These are phyloP conservation scores for Dichomitus squalens DNA, from an alignment of 1,284 basidiomycete genomes.

Conservation along the genomic window DNA sequence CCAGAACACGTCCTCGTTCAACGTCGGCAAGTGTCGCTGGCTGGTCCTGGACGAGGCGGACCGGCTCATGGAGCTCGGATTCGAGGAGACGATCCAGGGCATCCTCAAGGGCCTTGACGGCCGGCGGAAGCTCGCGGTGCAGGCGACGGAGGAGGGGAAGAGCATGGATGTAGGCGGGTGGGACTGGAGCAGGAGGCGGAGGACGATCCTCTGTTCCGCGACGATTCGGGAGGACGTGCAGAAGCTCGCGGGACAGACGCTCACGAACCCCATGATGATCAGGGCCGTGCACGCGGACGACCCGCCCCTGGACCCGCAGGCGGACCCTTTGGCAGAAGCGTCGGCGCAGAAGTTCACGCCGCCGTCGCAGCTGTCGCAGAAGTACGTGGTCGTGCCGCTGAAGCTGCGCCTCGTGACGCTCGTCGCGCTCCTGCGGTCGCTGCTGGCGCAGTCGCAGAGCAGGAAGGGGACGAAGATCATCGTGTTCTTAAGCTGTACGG, in stretches of 20 bases:
- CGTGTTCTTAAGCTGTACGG: conserved; percentile 96
- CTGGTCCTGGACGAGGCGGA: conserved; percentile 98
- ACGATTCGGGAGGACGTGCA: conserved; percentile 96
- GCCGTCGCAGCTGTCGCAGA: conserved; percentile 93
- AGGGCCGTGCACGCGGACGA: conserved; percentile 61
- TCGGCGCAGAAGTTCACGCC: conserved; percentile 79
- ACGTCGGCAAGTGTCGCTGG: conserved; percentile 94
- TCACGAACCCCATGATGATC: conserved; percentile 74
- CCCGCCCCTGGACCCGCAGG: conserved; percentile 23
- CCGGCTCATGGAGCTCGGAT: conserved; percentile 75
- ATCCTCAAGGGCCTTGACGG: conserved; percentile 89
- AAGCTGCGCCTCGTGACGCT: conserved; percentile 93
- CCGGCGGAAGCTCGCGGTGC: conserved; percentile 69
- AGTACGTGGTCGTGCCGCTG: conserved; percentile 89
- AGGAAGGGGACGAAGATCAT: conserved; percentile 74
- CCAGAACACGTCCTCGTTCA: conserved; percentile 86
- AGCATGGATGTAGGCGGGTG: conserved; percentile 78
- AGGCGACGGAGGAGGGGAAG: conserved; percentile 72
- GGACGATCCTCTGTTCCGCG: conserved; percentile 94
- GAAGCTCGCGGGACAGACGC: conserved; percentile 83
- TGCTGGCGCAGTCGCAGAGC: conserved; percentile 63
- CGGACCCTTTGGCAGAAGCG: conserved; percentile 14
- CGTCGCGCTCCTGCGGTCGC: conserved; percentile 79
- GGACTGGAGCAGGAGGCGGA: conserved; percentile 79
- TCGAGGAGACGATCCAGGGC: conserved; percentile 69